Evolutionary conservation across 768 basidiomycete genomes (phyloP), one percentile per base, ranked within the genome.

Genomic region (Suillus subluteus): DNA sequence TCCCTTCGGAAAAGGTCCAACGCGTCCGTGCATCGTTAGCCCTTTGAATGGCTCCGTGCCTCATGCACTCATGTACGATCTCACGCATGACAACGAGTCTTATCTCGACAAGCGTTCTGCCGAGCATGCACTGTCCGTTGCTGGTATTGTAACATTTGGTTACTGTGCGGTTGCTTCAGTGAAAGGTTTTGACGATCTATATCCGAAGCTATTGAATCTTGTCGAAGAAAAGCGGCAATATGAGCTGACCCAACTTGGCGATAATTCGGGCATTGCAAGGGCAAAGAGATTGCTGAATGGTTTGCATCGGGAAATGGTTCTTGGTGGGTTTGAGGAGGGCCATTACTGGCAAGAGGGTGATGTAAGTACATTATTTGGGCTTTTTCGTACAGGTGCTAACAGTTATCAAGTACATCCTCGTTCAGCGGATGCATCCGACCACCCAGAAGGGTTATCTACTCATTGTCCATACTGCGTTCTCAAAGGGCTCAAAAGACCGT

Each of bases 41-140:
- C 91, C 92, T 8, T 85, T 96, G 62, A 87, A 91, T 65, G 98
- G 98, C 7, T 95, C 94, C 0, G 78, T 83, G 44, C 98, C 98
- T 0, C 98, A 99, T 74, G 95, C 98, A 0, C 84, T 99, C 41
- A 84, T 98, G 73, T 99, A 95, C 78, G 98, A 99, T 76, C 84
- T 94, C 65, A 99, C 98, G 1, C 98, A 99, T 79, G 98, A 99
- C 80, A 99, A 99, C 74, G 95, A 99, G 76, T 91, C 96, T 1
- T 92, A 91, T 1, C 78, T 90, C 16, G 87, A 94, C 79, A 99
- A 97, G 78, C 89, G 95, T 44, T 91, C 92, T 1, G 94, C 96
- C 8, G 95, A 99, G 76, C 96, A 99, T 77, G 92, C 95, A 0
- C 86, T 99, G n/a, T 91, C 95, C 9, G 95, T 94, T 0, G 98